A percentile compares a stretch with the other conserved stretches of the same genome.
phyloP scores from a whole-genome alignment of 139 green algal genomes.

The Chlorella vulgaris region DNA sequence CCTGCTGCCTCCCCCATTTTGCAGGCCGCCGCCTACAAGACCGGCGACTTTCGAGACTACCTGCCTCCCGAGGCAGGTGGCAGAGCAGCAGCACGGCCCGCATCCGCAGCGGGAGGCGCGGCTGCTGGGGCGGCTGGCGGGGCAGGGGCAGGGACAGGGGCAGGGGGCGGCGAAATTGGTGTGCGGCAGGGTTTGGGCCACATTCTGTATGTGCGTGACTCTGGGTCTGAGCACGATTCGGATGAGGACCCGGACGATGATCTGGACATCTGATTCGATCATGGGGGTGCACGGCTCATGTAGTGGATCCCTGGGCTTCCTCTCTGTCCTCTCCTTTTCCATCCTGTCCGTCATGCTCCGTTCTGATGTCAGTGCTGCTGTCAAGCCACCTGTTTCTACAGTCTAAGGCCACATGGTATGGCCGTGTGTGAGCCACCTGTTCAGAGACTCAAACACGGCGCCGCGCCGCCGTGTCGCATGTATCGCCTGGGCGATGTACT shows the following conservation, averaged over 20 bases:
- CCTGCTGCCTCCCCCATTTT: neutral
- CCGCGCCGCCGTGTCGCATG: too few species aligned
- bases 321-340: too few species aligned
- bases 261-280: constrained; percentile 65
- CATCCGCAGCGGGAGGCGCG: neutral
- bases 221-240: constrained; percentile 71
- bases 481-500: too few species aligned
- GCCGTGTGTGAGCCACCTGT: too few species aligned
- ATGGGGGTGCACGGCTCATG: neutral
- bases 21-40: constrained; percentile 24
- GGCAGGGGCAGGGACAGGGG: neutral
- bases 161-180: neutral
- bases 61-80: constrained; percentile 68
- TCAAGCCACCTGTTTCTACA: too few species aligned
- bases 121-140: too few species aligned
- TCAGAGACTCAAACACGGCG: too few species aligned
- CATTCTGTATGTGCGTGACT: constrained; percentile 81
- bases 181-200: constrained; percentile 54
- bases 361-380: too few species aligned
- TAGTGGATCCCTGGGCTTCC: too few species aligned
- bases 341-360: too few species aligned
- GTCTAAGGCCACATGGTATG: too few species aligned
- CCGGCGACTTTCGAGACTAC: constrained; percentile 65
- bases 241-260: constrained; percentile 88
- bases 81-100: neutral